Percentiles rank a stretch among this genome's conserved stretches.
phyloP scores from a whole-genome alignment of 2,329 filamentous ascomycete species.

The Fusarium sulawesiense region DNA sequence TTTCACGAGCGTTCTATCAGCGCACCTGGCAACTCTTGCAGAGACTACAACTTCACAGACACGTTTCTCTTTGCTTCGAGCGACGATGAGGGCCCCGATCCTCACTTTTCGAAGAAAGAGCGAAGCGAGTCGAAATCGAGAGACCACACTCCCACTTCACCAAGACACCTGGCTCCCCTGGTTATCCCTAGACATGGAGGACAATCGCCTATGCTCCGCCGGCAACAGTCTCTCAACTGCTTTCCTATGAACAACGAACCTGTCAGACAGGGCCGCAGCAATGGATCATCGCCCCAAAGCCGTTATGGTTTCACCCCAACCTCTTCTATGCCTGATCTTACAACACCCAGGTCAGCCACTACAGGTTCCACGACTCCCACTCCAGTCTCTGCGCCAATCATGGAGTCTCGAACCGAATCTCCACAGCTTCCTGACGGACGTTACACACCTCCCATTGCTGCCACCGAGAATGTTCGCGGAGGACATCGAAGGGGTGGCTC shows the following conservation, averaged over 20 bases:
- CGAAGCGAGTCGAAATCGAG: constrained; percentile 23
- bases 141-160: constrained; percentile 55
- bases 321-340: constrained; percentile 53
- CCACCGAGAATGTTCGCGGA: constrained; percentile 20
- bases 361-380: constrained; percentile 56
- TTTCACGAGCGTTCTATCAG: constrained; percentile 73
- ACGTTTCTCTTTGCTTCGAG: constrained; percentile 44
- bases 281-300: constrained; percentile 59
- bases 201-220: constrained; percentile 40
- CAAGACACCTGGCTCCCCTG: constrained; percentile 65
- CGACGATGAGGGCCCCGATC: constrained; percentile 41
- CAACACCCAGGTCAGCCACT: constrained; percentile 59
- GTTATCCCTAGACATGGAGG: constrained; percentile 60
- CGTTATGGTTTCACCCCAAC: constrained; percentile 55
- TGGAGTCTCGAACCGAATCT: constrained; percentile 56
- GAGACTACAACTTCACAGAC: constrained; percentile 52
- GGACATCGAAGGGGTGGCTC: constrained; percentile 66
- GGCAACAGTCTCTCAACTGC: constrained; percentile 57
- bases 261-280: constrained; percentile 55
- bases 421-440: constrained; percentile 59
- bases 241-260: constrained; percentile 60
- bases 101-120: constrained; percentile 40
- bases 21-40: constrained; percentile 65
- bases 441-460: constrained; percentile 44
- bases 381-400: constrained; percentile 61